phyloP scores from a whole-genome alignment of 805 yeast genomes.

The Kluyveromyces dobzhanskii region DNA sequence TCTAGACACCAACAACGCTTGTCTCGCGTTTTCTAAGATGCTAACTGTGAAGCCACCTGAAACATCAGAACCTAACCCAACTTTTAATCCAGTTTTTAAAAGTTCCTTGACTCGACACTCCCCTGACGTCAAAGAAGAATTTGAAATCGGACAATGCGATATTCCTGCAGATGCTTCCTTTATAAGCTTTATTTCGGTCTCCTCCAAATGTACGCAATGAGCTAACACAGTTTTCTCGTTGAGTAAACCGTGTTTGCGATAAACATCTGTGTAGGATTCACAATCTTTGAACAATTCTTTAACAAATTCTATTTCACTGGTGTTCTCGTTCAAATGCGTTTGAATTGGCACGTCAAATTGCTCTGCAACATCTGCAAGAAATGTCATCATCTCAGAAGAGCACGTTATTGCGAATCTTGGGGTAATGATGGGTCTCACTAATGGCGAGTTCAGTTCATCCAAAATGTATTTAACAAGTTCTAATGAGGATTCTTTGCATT shows the following conservation, averaged over 20 bases:
- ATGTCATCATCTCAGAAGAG: conserved; percentile 47
- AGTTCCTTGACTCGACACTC: conserved; percentile 75
- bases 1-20: conserved; percentile 63
- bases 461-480: conserved; percentile 50
- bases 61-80: conserved; percentile 74
- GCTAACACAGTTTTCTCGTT: conserved; percentile 70
- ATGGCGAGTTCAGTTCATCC: conserved; percentile 42
- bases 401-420: conserved; percentile 95
- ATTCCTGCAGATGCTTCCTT: conserved; percentile 55
- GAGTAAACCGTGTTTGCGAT: conserved; percentile 53
- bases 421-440: conserved; percentile 69
- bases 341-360: conserved; percentile 58
- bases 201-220: conserved; percentile 73
- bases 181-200: conserved; percentile 54
- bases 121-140: conserved; percentile 82
- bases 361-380: conserved; percentile 53
- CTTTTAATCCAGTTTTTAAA: conserved; percentile 57
- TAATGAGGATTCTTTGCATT: conserved; percentile 45
- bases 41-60: conserved; percentile 71
- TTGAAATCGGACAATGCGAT: conserved; percentile 90
- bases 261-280: conserved; percentile 66
- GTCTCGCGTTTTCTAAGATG: conserved; percentile 56
- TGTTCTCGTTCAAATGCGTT: conserved; percentile 85
- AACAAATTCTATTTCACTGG: conserved; percentile 68
- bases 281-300: conserved; percentile 62